Percentiles rank a stretch among this genome's conserved stretches.
These are phyloP conservation scores for Candida suzukii DNA, from an alignment of 805 yeast species.

Conservation along the genomic window DNA sequence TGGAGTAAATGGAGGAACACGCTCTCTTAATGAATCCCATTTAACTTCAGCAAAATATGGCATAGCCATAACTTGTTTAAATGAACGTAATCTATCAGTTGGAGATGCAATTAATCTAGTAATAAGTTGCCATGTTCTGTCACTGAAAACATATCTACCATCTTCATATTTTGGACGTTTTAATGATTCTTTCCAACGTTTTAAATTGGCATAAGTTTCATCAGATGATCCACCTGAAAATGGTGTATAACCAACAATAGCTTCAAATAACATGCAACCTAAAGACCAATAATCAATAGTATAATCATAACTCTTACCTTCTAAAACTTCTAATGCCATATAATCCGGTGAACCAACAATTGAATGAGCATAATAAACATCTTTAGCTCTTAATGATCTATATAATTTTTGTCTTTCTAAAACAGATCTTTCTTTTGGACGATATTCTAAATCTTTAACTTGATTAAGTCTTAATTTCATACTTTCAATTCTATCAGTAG, in stretches of 20 bases:
- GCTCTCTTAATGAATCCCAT: conserved; percentile 61
- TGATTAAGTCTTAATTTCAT: conserved; percentile 63
- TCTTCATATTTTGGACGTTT: conserved; percentile 88
- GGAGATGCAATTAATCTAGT: conserved; percentile 77
- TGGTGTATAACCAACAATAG: conserved; percentile 95
- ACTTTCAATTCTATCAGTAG: conserved; percentile 87
- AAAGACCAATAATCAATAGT: conserved; percentile 98
- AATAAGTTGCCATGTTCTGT: conserved; percentile 91
- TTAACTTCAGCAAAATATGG: conserved; percentile 80
- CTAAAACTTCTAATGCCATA: conserved; percentile 96
- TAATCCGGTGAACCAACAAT: conserved; percentile 98
- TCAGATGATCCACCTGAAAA: conserved; percentile 90
- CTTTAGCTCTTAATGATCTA: conserved; percentile 68
- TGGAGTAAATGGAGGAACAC: conserved; percentile 93
- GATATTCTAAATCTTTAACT: conserved; percentile 70
- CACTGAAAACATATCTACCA: conserved; percentile 88
- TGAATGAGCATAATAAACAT: conserved; percentile 84
- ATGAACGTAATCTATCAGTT: conserved; percentile 62
- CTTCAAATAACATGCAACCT: conserved; percentile 95
- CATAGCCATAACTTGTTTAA: conserved; percentile 74
- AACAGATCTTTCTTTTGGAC: conserved; percentile 64
- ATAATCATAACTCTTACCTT: conserved; percentile 88
- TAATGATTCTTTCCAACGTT: conserved; percentile 85
- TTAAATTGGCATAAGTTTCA: conserved; percentile 89
- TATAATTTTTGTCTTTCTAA: conserved; percentile 84